These are phyloP conservation scores for Chenopodium suecicum DNA, from an alignment of 148 eudicot species.

Conservation along the genomic window DNA sequence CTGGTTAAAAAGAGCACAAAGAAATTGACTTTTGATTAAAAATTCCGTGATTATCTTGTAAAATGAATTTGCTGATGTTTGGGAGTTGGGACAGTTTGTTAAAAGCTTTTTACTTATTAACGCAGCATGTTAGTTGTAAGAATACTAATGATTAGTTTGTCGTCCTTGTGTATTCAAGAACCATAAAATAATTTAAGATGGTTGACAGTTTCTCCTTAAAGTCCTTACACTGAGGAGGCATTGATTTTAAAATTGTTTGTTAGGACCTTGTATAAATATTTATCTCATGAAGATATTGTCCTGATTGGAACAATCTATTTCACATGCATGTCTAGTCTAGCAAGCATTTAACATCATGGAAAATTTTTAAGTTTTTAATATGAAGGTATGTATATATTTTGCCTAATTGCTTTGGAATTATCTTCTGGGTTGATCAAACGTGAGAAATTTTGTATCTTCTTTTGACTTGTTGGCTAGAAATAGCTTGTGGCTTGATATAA, in stretches of 20 bases:
- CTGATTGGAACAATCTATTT: not conserved
- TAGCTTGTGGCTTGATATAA: constrained; percentile 1
- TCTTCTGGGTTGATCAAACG: not conserved
- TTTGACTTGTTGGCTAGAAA: not conserved
- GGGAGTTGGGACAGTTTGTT: not conserved
- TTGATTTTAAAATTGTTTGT: not conserved
- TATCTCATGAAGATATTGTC: not conserved
- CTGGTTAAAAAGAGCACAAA: not conserved
- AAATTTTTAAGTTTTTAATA: not conserved
- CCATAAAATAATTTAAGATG: not conserved
- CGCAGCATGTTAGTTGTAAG: not conserved
- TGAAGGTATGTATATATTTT: not conserved
- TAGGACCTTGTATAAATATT: not conserved
- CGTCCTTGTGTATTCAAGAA: not conserved
- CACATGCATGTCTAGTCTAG: not conserved
- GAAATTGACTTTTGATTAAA: not conserved
- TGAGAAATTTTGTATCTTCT: not conserved
- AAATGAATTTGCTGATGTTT: not conserved
- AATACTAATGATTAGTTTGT: not conserved
- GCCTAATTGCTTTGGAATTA: not conserved
- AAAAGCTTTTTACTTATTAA: not conserved
- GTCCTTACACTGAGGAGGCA: not conserved
- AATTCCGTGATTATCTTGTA: not conserved
- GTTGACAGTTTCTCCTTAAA: not conserved
- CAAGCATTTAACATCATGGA: not conserved